phyloP scores from a whole-genome alignment of 2,329 filamentous ascomycete genomes.

The Cladosporium colombiae region DNA sequence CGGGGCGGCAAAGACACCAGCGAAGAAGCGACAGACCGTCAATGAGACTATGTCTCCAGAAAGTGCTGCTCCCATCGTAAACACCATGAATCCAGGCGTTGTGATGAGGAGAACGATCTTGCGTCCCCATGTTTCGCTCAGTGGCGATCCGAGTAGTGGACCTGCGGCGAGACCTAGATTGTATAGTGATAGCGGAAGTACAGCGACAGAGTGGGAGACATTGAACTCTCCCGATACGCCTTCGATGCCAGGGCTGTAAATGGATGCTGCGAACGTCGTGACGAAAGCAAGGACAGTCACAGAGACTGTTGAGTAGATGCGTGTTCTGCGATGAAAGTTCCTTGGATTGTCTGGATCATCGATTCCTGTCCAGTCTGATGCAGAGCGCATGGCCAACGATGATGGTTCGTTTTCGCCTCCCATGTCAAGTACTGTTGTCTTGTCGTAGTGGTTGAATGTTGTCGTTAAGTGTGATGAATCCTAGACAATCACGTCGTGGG shows the following conservation, averaged over 20 bases:
- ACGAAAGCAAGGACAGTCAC: conserved; percentile 36
- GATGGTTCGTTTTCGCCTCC: neutral
- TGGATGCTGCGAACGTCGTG: conserved; percentile 35
- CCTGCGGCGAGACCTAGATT: conserved; percentile 42
- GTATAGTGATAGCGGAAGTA: conserved; percentile 41
- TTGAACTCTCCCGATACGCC: conserved; percentile 30
- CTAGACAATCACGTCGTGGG: neutral
- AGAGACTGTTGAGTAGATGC: conserved; percentile 30
- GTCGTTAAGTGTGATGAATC: neutral
- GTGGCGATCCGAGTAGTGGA: conserved; percentile 39
- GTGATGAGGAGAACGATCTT: conserved; percentile 40
- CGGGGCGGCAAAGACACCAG: conserved; percentile 45
- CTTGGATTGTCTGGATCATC: conserved; percentile 36
- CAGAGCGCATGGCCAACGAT: neutral
- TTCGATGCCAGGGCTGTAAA: conserved; percentile 34
- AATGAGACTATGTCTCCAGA: conserved; percentile 28
- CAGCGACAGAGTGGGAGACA: conserved; percentile 34
- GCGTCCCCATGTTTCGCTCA: conserved; percentile 42
- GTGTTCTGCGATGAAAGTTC: conserved; percentile 32
- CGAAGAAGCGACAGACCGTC: conserved; percentile 46
- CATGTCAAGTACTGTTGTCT: neutral
- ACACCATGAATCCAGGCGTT: conserved; percentile 39
- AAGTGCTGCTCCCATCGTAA: conserved; percentile 38
- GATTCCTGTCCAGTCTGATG: conserved; percentile 31
- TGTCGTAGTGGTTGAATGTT: neutral